A percentile compares a stretch with the other conserved stretches of the same genome.
Evolutionary conservation across 768 basidiomycete species (phyloP).

Genomic region (Podaxis sp.): DNA sequence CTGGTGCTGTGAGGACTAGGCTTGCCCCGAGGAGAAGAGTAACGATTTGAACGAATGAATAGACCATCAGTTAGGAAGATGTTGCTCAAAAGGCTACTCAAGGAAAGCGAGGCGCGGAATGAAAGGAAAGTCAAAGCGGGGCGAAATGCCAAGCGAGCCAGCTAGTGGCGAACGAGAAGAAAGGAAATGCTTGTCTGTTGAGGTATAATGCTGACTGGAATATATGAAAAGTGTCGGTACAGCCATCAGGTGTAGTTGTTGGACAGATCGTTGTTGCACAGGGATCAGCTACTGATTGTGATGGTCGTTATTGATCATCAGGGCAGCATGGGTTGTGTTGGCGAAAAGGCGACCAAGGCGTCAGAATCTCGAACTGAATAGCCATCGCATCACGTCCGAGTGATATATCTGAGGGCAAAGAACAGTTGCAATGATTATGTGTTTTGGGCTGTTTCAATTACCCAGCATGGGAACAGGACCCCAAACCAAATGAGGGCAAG

Average conservation of each 20-base stretch:
- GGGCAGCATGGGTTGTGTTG: too few relatives aligned
- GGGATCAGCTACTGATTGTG: too few relatives aligned
- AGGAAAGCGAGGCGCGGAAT: neutral
- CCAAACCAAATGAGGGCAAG: too few relatives aligned
- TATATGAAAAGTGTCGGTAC: neutral
- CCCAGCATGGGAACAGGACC: too few relatives aligned
- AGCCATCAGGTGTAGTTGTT: neutral
- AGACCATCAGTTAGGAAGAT: neutral
- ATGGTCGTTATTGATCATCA: too few relatives aligned
- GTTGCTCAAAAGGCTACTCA: neutral
- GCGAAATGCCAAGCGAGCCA: neutral
- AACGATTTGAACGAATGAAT: neutral
- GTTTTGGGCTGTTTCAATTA: too few relatives aligned
- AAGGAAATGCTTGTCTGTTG: neutral
- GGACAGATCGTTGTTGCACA: neutral
- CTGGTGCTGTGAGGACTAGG: conserved; percentile 18
- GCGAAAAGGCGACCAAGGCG: too few relatives aligned
- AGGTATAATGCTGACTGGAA: neutral
- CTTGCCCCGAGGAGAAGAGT: conserved; percentile 7
- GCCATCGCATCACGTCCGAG: too few relatives aligned
- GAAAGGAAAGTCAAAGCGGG: neutral
- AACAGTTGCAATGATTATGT: too few relatives aligned
- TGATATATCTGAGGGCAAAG: too few relatives aligned
- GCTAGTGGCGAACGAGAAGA: neutral
- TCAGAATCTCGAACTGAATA: too few relatives aligned